Evolutionary conservation across 2,329 filamentous ascomycete species (phyloP).

Genomic region (Aspergillus pseudoviridinutans): DNA sequence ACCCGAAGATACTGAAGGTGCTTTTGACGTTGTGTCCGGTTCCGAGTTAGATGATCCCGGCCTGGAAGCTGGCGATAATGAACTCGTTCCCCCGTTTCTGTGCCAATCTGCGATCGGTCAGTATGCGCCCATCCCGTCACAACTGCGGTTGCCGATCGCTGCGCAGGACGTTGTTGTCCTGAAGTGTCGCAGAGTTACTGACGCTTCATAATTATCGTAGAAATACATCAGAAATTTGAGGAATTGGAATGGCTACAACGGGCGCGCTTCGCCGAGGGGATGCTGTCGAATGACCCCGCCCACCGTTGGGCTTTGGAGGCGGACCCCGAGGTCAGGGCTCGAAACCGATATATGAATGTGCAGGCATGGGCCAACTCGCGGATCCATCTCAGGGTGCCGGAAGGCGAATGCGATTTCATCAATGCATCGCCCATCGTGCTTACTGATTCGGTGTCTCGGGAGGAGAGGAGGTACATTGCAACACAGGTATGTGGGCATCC

Average conservation of each 20-base stretch:
- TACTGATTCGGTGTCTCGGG: conserved; percentile 46
- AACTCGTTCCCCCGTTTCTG: conserved; percentile 36
- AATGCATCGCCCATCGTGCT: conserved; percentile 72
- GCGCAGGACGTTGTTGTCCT: not conserved
- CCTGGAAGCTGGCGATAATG: conserved; percentile 26
- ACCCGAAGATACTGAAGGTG: conserved; percentile 33
- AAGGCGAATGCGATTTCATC: conserved; percentile 71
- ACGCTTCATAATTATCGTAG: conserved; percentile 31
- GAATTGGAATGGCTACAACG: conserved; percentile 60
- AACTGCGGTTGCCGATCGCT: not conserved
- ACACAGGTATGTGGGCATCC: conserved; percentile 58
- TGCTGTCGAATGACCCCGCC: conserved; percentile 41
- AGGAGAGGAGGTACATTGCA: conserved; percentile 69
- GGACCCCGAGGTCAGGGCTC: conserved; percentile 52
- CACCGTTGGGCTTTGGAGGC: conserved; percentile 58
- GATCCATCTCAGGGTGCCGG: conserved; percentile 72
- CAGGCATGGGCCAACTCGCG: conserved; percentile 86
- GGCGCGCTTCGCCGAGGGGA: conserved; percentile 48
- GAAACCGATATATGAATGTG: conserved; percentile 88
- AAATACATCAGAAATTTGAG: conserved; percentile 57
- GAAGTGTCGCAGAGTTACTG: conserved; percentile 2
- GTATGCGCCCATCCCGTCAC: conserved; percentile 12
- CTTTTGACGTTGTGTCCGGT: conserved; percentile 21
- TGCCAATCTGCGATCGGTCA: conserved; percentile 36
- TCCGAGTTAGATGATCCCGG: conserved; percentile 25